Base-by-base conservation (phyloP, 78 protist genomes). In the Dictyostelium purpureum region DNA sequence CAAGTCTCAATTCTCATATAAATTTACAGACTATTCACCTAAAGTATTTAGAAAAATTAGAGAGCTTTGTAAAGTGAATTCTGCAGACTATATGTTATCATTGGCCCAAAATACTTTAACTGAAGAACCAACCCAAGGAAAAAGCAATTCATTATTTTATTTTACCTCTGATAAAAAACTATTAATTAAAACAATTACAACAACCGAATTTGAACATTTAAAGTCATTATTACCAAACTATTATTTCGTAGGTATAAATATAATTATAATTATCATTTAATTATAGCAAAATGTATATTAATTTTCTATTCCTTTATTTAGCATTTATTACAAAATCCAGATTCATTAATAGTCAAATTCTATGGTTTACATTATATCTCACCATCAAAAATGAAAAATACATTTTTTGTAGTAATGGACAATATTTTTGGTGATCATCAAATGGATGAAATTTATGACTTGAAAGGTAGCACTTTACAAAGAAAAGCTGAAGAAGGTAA, bases 281-380 rank as follows among this genome's bases (percentile, higher is more conserved):
- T 35, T 10, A 75, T 26, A 57, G 21, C 42, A 77, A 57, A 24
- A 38, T 14, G 9, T 21, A 21, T 61, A 35, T 43, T 31, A 31
- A n/a, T 74, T 31, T 16, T 43, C 43, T 24, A 6, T 10, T 42
- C 56, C 31, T 4, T 2, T 37, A 28, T 38, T 7, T 52, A 80
- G 89, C 89, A 80, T 80, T 56, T 83, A 40, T 70, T 38, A 51
- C 79, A 70, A 70, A 54, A 83, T 73, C 77, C 77, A 59, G 91
- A 83, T 59, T 73, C 91, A 73, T 45, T 83, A 18, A 28, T 83
- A 12, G 71, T 83, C 19, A 83, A 47, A 73, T 73, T 71, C 24
- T 83, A 52, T 83, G 91, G 91, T 57, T 45, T 83, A 43, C 91
- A 83, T 83, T 66, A 83, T 73, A 83, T 83, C 14, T 71, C 81